Percentiles rank a stretch among this genome's conserved stretches.
These are phyloP conservation scores for Phialophora expanda DNA, from an alignment of 2,329 filamentous ascomycete species.

Conservation along the genomic window DNA sequence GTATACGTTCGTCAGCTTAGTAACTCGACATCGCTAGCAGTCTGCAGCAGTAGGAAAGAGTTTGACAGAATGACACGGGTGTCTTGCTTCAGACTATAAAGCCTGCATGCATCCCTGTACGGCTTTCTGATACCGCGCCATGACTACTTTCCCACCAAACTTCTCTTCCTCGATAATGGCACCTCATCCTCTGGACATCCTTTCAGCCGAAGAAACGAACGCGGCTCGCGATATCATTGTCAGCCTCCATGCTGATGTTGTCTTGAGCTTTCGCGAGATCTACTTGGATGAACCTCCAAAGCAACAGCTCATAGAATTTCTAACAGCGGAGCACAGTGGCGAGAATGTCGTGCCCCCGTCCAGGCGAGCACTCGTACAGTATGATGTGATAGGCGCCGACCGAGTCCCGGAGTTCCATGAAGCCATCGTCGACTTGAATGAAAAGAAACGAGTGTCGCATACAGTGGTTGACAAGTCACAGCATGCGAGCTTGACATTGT, in stretches of 20 bases:
- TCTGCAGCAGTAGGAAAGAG: neutral
- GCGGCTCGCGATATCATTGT: conserved; percentile 57
- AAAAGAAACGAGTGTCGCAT: conserved; percentile 50
- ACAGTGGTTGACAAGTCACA: conserved; percentile 56
- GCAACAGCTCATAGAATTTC: conserved; percentile 53
- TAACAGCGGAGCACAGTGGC: conserved; percentile 56
- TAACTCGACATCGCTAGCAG: neutral
- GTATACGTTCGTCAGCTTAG: neutral
- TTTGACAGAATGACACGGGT: neutral
- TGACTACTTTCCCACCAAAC: neutral
- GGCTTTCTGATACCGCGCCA: neutral
- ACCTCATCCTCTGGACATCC: conserved; percentile 61
- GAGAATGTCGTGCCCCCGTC: conserved; percentile 53
- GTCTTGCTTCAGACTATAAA: conserved; percentile 8
- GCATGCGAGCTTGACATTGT: conserved; percentile 53
- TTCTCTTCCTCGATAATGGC: conserved; percentile 28
- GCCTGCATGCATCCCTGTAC: neutral
- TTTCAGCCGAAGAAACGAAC: conserved; percentile 61
- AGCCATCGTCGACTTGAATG: conserved; percentile 56
- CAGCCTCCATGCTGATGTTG: conserved; percentile 45
- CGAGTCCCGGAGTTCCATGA: conserved; percentile 62
- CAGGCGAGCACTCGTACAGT: conserved; percentile 60
- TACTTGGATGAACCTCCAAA: conserved; percentile 59
- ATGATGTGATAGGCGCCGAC: conserved; percentile 61
- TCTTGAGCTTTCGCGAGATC: conserved; percentile 56